These are phyloP conservation scores for Strigomonas culicis DNA, from an alignment of 208 protist species.

Conservation along the genomic window DNA sequence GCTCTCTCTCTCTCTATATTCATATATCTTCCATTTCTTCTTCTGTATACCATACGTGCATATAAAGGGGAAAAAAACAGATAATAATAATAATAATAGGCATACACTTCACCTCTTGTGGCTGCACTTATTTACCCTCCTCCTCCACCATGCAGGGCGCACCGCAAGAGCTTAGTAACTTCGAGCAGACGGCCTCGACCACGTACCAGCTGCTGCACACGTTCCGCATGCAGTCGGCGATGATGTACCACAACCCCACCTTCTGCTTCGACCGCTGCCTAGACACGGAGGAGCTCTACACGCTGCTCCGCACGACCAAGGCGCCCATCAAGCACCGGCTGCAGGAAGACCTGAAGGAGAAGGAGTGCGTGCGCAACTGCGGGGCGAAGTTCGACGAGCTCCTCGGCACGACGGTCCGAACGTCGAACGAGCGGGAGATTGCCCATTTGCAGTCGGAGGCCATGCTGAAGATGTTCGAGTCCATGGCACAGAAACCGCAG, in stretches of 20 bases:
- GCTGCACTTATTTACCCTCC: background rate
- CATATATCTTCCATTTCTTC: too few relatives aligned
- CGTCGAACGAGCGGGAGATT: slow-evolving; percentile 51
- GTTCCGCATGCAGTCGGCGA: slow-evolving; percentile 44
- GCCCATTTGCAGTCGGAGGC: slow-evolving; percentile 51
- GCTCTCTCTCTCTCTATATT: too few relatives aligned
- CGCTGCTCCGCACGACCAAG: slow-evolving; percentile 69
- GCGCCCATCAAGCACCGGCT: slow-evolving; percentile 75
- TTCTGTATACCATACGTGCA: background rate
- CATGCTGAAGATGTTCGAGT: slow-evolving; percentile 60
- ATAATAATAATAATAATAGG: background rate
- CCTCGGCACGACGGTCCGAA: slow-evolving; percentile 32
- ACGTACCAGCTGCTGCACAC: slow-evolving; percentile 58
- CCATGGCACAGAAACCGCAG: slow-evolving; percentile 17
- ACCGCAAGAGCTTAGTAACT: slow-evolving; percentile 52
- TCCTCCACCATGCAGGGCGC: slow-evolving; percentile 45
- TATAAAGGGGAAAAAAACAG: background rate
- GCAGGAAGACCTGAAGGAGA: slow-evolving; percentile 79
- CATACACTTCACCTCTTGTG: background rate
- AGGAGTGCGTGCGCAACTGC: slow-evolving; percentile 78
- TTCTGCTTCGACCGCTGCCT: slow-evolving; percentile 81
- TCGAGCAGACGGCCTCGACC: slow-evolving; percentile 65
- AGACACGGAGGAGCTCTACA: slow-evolving; percentile 88
- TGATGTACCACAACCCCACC: slow-evolving; percentile 44
- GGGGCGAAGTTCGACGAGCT: slow-evolving; percentile 73